Base-by-base conservation (phyloP, 2,329 filamentous ascomycete species). In the Neofusicoccum kwambonambiense region DNA sequence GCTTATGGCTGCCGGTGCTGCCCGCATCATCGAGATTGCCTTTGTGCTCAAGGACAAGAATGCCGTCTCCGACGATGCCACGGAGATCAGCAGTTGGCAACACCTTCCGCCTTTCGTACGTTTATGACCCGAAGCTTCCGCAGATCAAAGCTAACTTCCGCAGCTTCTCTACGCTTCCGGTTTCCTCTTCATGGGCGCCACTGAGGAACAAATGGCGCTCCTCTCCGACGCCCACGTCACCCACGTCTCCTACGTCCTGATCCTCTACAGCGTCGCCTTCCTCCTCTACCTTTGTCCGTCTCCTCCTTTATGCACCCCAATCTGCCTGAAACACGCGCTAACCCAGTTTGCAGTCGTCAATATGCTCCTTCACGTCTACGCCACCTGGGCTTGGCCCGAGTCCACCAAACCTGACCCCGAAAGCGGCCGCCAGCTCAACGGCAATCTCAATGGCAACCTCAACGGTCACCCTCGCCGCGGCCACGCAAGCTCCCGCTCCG, bases 121-220 rank as follows among this genome's bases (percentile, higher is more conserved):
- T 87, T 8, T 7, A 31, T 31, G 6, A 31, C 27, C 27, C 27
- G 27, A 31, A 31, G 27, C 27, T 7, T 31, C 27, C 27, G 27
- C 6, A 31, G 27, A 47, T 17, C 54, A 3, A 37, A 31, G n/a
- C 68, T 71, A 42, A 70, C 73, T 2, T 75, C 66, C 6, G 68
- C 72, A 96, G 93, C 84, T 98, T 45, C 86, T 99, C 34, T 96
- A 91, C 73, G 93, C 93, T 5, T 90, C 93, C 3, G 95, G 95
- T 1, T 97, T 98, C 80, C 84, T 99, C 45, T 99, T 99, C 81
- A 96, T 98, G 93, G 91, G 92, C 37, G 94, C 95, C 15, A 98
- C 93, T 0, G 95, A 98, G 76, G 93, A 99, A 79, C 95, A 98
- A 78, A 97, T 98, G 91, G 73, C 83, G 22, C 82, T 97, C 1